These are phyloP conservation scores for Pleoardoris graminearum DNA, from an alignment of 2,329 filamentous ascomycete genomes.

Conservation along the genomic window DNA sequence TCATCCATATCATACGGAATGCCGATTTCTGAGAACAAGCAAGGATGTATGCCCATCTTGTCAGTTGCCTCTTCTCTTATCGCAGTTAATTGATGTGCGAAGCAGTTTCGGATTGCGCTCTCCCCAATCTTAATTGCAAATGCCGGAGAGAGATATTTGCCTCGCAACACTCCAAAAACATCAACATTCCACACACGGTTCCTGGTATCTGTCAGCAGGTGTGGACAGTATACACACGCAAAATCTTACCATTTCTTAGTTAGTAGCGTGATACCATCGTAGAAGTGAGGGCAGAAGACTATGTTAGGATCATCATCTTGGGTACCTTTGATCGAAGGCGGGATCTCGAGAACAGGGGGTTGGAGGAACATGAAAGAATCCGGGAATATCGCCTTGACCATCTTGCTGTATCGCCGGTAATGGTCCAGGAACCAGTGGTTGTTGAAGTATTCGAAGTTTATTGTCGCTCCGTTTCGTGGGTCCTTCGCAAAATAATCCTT, in stretches of 20 bases:
- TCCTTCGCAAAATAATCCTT: conserved; percentile 88
- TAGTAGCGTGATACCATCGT: conserved; percentile 94
- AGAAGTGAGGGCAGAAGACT: conserved; percentile 93
- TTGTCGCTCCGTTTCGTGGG: conserved; percentile 69
- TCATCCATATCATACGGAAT: conserved; percentile 99
- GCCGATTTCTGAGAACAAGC: conserved; percentile 90
- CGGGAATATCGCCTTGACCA: conserved; percentile 74
- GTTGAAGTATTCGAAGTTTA: conserved; percentile 85
- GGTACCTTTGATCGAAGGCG: conserved; percentile 84
- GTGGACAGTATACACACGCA: no score
- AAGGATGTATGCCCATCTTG: conserved; percentile 84
- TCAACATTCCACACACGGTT: conserved; percentile 97
- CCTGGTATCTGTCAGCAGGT: conserved; percentile 44
- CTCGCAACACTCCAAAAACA: conserved; percentile 86
- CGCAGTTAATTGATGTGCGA: conserved; percentile 81
- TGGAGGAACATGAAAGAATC: conserved; percentile 88
- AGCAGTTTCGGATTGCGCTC: conserved; percentile 89
- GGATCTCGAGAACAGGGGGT: conserved; percentile 87
- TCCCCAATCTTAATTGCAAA: conserved; percentile 94
- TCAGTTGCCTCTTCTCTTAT: conserved; percentile 87
- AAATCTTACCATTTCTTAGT: conserved; percentile 82
- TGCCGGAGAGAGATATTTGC: conserved; percentile 83
- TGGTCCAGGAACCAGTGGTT: conserved; percentile 90
- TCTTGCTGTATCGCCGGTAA: conserved; percentile 74
- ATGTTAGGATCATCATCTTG: conserved; percentile 85